Conservation (phyloP, 768 basidiomycete genomes). For the Pleurotus cornucopiae region DNA sequence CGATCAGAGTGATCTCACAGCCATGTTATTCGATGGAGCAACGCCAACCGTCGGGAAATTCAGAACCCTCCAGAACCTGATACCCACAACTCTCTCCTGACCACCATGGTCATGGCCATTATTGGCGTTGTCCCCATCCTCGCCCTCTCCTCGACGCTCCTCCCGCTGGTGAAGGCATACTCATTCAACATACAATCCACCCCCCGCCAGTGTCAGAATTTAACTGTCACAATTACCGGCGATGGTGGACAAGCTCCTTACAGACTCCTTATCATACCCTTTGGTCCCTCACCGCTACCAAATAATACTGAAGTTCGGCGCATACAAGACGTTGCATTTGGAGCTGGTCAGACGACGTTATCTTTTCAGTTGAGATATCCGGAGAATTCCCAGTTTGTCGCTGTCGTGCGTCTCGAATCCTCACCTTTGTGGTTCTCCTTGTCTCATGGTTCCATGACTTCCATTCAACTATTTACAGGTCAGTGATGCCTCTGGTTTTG, state of each 20-base stretch:
- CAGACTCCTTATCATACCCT: slow-evolving; percentile 61
- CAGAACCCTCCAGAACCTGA: slow-evolving; percentile 5
- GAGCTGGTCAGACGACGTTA: slow-evolving; percentile 31
- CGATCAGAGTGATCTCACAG: slow-evolving; percentile 2
- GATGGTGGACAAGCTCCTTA: slow-evolving; percentile 62
- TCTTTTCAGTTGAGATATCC: slow-evolving; percentile 64
- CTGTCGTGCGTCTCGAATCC: slow-evolving; percentile 50
- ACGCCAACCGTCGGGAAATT: not conserved
- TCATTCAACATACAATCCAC: slow-evolving; percentile 40
- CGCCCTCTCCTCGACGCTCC: slow-evolving; percentile 21
- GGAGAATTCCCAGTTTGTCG: slow-evolving; percentile 66
- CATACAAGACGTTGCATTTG: slow-evolving; percentile 54
- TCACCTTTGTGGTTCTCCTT: not conserved
- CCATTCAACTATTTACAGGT: slow-evolving; percentile 31
- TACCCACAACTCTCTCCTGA: slow-evolving; percentile 2
- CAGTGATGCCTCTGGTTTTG: slow-evolving; percentile 59
- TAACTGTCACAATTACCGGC: slow-evolving; percentile 57
- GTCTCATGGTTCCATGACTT: not conserved
- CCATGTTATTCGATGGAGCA: slow-evolving; percentile 7
- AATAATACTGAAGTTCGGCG: slow-evolving; percentile 62
- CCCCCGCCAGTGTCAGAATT: slow-evolving; percentile 64
- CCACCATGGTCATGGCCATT: slow-evolving; percentile 13
- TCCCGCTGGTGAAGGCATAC: slow-evolving; percentile 31
- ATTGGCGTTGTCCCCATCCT: slow-evolving; percentile 15
- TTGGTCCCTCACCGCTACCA: slow-evolving; percentile 56